Conservation (phyloP, 352 stramenopile species). For the Globisporangium parvum region DNA sequence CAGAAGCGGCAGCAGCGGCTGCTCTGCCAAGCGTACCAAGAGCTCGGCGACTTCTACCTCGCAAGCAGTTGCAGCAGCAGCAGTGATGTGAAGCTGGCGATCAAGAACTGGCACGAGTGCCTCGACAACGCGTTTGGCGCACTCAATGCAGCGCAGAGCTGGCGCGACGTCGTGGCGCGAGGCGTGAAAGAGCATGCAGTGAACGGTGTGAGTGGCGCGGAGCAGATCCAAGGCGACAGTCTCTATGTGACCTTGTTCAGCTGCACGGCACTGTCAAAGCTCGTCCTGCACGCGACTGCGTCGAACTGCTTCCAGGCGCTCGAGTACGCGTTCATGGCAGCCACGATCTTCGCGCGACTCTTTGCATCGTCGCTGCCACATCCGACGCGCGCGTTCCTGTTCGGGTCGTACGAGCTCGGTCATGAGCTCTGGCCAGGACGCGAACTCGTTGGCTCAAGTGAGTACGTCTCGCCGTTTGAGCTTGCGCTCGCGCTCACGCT, state of each 20-base stretch:
- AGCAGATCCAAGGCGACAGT: conserved; percentile 45
- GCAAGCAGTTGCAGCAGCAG: conserved; percentile 14
- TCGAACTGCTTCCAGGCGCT: conserved; percentile 30
- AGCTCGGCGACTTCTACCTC: conserved; percentile 71
- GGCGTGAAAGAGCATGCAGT: conserved; percentile 15
- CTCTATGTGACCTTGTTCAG: conserved; percentile 47
- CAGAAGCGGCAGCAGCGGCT: conserved; percentile 66
- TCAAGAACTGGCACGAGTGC: conserved; percentile 62
- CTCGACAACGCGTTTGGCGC: conserved; percentile 70
- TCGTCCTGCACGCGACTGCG: conserved; percentile 37
- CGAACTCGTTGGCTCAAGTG: conserved; percentile 30
- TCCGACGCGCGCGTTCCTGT: conserved; percentile 49
- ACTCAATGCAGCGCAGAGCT: conserved; percentile 37
- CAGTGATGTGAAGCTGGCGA: conserved; percentile 26
- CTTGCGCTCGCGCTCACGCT: conserved; percentile 34
- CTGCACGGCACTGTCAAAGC: conserved; percentile 47
- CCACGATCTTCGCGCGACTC: conserved; percentile 47
- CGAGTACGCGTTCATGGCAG: conserved; percentile 64
- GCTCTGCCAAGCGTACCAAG: conserved; percentile 53
- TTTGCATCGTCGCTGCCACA: conserved; percentile 58
- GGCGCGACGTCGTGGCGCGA: conserved; percentile 36
- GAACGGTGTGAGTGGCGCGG: conserved; percentile 11
- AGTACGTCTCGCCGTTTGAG: conserved; percentile 31
- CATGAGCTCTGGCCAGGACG: conserved; percentile 53
- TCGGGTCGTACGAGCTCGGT: conserved; percentile 45